Evolutionary conservation across 805 yeast species (phyloP).

Genomic region (Wickerhamiella azymoides): DNA sequence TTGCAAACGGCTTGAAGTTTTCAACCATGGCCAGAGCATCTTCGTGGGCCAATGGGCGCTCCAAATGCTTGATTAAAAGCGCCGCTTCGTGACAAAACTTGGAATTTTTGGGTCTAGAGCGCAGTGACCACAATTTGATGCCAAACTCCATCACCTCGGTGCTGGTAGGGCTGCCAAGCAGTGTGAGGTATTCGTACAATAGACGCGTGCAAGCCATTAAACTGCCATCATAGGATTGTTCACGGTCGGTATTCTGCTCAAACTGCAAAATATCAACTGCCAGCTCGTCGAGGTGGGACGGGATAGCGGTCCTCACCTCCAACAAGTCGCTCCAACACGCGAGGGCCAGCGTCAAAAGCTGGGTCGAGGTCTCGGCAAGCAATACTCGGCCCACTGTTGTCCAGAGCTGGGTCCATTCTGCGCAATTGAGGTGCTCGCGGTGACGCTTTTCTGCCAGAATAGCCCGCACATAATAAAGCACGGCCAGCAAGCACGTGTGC

Average conservation of each 20-base stretch:
- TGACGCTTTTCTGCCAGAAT: background rate
- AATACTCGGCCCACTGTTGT: background rate
- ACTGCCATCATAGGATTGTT: constrained; percentile 1
- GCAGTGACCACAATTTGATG: background rate
- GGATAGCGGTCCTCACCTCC: background rate
- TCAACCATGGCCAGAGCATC: background rate
- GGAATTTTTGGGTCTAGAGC: background rate
- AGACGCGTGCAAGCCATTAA: constrained; percentile 1
- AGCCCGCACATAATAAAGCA: background rate
- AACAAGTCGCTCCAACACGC: constrained; percentile 1
- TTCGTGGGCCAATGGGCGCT: background rate
- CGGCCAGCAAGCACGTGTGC: background rate
- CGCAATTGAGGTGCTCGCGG: constrained; percentile 2
- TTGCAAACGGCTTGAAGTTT: background rate
- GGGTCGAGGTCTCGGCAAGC: background rate
- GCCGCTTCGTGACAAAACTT: background rate
- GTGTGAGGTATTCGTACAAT: background rate
- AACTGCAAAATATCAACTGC: background rate
- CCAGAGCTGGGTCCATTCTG: constrained; percentile 4
- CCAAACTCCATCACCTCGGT: background rate
- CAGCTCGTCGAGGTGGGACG: background rate
- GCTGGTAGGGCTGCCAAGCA: background rate
- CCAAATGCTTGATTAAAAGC: background rate
- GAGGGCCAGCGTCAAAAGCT: background rate
- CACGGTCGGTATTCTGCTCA: background rate